Percentiles rank a stretch among this genome's conserved stretches.
Conservation (phyloP, 2,329 filamentous ascomycete species). For the Ceratocystis diversiconidia region DNA sequence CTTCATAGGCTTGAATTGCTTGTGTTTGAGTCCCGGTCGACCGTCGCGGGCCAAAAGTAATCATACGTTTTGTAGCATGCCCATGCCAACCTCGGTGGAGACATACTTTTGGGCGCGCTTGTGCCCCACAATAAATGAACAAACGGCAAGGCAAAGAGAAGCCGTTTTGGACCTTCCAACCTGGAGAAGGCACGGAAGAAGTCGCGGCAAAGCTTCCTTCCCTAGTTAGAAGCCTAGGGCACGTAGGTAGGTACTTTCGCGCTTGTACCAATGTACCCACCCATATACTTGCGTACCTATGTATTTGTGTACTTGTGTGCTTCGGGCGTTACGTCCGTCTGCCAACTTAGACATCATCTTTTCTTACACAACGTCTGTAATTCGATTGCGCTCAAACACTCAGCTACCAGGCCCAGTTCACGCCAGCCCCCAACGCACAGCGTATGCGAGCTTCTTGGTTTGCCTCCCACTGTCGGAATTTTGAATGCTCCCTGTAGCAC, state of each 20-base stretch:
- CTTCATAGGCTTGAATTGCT: not conserved
- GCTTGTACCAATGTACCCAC: not conserved
- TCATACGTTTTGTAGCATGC: not conserved
- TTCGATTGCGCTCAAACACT: not conserved
- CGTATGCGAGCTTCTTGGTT: too few relatives aligned
- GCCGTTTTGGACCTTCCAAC: not conserved
- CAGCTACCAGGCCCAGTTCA: not conserved
- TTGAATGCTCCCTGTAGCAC: not conserved
- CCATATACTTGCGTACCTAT: not conserved
- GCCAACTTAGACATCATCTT: not conserved
- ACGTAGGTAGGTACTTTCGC: not conserved
- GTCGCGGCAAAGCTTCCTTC: constrained; percentile 1
- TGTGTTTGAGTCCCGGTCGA: not conserved
- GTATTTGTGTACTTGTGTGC: not conserved
- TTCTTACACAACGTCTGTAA: constrained; percentile 2
- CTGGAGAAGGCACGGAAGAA: constrained; percentile 5
- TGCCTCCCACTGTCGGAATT: too few relatives aligned
- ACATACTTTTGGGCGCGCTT: constrained; percentile 1
- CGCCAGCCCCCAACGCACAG: not conserved
- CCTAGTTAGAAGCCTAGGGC: not conserved
- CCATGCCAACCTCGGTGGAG: not conserved
- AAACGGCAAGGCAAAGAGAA: not conserved
- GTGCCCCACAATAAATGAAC: not conserved
- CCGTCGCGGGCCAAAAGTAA: not conserved
- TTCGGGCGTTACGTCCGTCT: not conserved